Conservation (phyloP, 2,329 filamentous ascomycete species). For the Fusarium sp. region DNA sequence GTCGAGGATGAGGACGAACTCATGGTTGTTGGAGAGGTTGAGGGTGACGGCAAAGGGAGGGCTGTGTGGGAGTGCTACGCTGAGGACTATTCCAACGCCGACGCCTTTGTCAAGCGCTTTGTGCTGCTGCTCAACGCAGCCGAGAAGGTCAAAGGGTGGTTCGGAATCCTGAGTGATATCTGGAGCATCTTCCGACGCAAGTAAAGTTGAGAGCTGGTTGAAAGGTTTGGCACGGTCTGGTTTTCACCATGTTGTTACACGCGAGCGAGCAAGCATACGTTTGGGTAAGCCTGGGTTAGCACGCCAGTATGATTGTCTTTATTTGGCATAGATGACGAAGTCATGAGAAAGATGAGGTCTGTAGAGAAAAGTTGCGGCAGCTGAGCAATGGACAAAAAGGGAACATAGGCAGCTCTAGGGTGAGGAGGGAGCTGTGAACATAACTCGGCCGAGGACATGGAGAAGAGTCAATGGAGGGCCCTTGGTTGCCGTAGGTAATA, state of each 20-base stretch:
- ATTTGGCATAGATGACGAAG: not conserved
- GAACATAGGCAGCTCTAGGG: not conserved
- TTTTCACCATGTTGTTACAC: not conserved
- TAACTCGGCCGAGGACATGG: not conserved
- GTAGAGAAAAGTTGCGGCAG: not conserved
- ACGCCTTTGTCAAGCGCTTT: conserved; percentile 63
- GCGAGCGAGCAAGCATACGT: not conserved
- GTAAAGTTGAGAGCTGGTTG: conserved; percentile 4
- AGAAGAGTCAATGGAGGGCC: not conserved
- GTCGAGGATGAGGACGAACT: conserved; percentile 48
- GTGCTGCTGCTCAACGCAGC: conserved; percentile 62
- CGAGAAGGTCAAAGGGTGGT: conserved; percentile 61
- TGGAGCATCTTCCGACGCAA: conserved; percentile 39
- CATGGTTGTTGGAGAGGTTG: conserved; percentile 43
- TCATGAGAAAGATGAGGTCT: not conserved
- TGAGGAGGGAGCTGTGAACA: not conserved
- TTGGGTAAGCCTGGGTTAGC: not conserved
- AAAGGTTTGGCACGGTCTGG: not conserved
- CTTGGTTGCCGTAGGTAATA: not conserved
- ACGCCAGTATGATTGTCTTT: not conserved
- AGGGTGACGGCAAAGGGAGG: conserved; percentile 51
- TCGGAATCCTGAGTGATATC: conserved; percentile 52
- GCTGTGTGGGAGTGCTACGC: conserved; percentile 68
- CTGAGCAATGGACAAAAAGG: not conserved
- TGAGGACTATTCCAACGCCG: conserved; percentile 63